Conservation (phyloP, 1,139 yeast genomes). For the Suhomyces bolitotheri region DNA sequence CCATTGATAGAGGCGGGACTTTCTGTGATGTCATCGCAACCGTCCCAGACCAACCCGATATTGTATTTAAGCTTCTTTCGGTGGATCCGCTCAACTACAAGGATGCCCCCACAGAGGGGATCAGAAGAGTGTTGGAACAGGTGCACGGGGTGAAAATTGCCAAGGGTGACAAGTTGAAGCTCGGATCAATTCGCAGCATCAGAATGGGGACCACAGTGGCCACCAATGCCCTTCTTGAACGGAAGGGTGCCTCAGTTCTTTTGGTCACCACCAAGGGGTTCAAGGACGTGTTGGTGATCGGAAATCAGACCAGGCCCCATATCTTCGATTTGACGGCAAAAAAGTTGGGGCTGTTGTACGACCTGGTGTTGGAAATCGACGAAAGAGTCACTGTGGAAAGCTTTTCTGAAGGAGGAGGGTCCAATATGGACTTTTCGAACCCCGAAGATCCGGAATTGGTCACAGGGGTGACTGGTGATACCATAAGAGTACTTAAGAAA, state of each 20-base stretch:
- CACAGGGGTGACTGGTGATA: conserved; percentile 40
- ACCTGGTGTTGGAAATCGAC: conserved; percentile 39
- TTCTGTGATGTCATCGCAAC: conserved; percentile 78
- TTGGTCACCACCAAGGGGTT: conserved; percentile 54
- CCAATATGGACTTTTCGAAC: conserved; percentile 21
- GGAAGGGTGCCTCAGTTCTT: conserved; percentile 55
- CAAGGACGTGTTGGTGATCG: conserved; percentile 46
- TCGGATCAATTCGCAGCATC: conserved; percentile 20
- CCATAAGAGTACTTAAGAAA: conserved; percentile 29
- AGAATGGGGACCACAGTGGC: conserved; percentile 28
- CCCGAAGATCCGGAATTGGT: conserved; percentile 23
- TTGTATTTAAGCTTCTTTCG: conserved; percentile 65
- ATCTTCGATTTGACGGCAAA: conserved; percentile 24
- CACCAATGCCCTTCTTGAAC: conserved; percentile 25
- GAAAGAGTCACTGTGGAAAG: conserved; percentile 41
- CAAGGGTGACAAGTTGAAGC: conserved; percentile 27
- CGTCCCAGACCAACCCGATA: conserved; percentile 39
- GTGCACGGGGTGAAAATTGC: conserved; percentile 54
- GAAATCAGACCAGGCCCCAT: conserved; percentile 27
- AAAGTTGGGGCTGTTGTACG: conserved; percentile 30
- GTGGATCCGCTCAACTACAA: conserved; percentile 83
- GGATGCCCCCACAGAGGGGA: conserved; percentile 93
- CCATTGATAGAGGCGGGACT: conserved; percentile 74
- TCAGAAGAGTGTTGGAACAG: conserved; percentile 69
- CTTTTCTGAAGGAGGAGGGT: conserved; percentile 45